Base-by-base conservation (phyloP, 2,329 filamentous ascomycete genomes). In the Didymella exigua region DNA sequence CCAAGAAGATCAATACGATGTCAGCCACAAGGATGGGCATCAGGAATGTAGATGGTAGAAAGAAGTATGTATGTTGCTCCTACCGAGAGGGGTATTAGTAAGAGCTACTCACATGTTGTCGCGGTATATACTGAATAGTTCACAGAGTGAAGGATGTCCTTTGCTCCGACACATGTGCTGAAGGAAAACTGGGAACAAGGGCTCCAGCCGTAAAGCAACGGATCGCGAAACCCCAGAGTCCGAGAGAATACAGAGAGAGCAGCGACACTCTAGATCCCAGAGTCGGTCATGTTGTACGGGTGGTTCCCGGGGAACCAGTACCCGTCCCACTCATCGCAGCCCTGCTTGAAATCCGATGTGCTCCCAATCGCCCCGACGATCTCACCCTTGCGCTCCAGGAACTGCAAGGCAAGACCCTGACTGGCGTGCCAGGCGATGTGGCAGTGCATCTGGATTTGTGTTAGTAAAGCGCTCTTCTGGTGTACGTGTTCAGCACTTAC, bases 361-460 rank as follows among this genome's bases (percentile, higher is more conserved):
- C 64, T 62, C 1, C 68, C 68, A 42, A 73, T 60, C 2, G 34
- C 47, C 2, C 56, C 54, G 27, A 46, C 47, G 8, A 73, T 70
- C 49, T 69, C 66, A 13, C 56, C 49, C 46, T 62, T 67, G 10
- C 65, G 59, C 63, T 82, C 84, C 9, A 85, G 59, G 61, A 85
- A 84, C 65, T 85, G 80, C 29, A 84, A 70, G 6, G 76, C 78
- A 16, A 88, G 75, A 1, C 73, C 73, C 36, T 75, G 70, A 3
- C 62, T 63, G 0, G 68, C 73, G 47, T 75, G 73, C 67, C 67
- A 75, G 3, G 72, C 72, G 19, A 73, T 73, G 27, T 73, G 70
- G 49, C 69, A 73, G 33, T 73, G 68, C 68, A 70, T 71, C 52
- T 55, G 27, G 5, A 21, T 13, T 1, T 4, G 5, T 36, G 14